phyloP scores from a whole-genome alignment of 768 basidiomycete genomes.

The Serendipita indica region DNA sequence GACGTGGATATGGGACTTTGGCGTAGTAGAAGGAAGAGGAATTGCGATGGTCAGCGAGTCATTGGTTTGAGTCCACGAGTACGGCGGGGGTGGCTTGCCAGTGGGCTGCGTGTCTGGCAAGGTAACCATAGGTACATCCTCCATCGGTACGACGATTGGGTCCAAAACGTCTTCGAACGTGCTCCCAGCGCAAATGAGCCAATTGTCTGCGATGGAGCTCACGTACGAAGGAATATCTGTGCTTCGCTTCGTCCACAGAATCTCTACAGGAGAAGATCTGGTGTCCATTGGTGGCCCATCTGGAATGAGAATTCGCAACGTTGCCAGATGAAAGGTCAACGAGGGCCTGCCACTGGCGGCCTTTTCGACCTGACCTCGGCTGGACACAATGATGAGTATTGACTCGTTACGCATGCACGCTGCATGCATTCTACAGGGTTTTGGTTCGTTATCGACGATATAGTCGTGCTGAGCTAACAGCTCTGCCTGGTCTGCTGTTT shows the following conservation, averaged over 20 bases:
- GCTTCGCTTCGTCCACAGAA: conserved; percentile 58
- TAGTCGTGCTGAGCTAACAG: conserved; percentile 27
- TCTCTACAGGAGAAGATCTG: conserved; percentile 26
- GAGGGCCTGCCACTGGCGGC: not conserved
- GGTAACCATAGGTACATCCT: not conserved
- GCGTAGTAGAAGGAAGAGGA: conserved; percentile 58
- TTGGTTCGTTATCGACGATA: conserved; percentile 28
- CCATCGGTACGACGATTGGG: not conserved
- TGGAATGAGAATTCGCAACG: conserved; percentile 1
- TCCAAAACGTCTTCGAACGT: not conserved
- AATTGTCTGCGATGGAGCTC: conserved; percentile 8
- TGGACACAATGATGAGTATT: not conserved
- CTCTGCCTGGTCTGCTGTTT: conserved; percentile 17
- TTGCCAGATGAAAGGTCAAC: conserved; percentile 8
- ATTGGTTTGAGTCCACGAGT: conserved; percentile 83
- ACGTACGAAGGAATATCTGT: conserved; percentile 52
- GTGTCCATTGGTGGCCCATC: not conserved
- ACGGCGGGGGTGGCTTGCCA: conserved; percentile 48
- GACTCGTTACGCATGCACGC: not conserved
- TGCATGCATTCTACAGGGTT: not conserved
- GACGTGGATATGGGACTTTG: conserved; percentile 49
- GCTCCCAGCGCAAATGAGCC: not conserved
- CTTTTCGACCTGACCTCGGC: not conserved
- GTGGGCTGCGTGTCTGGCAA: not conserved
- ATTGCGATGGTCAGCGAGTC: conserved; percentile 76